Base-by-base conservation (phyloP, 371 early-diverging fungal species). In the Haplosporangium sp. region DNA sequence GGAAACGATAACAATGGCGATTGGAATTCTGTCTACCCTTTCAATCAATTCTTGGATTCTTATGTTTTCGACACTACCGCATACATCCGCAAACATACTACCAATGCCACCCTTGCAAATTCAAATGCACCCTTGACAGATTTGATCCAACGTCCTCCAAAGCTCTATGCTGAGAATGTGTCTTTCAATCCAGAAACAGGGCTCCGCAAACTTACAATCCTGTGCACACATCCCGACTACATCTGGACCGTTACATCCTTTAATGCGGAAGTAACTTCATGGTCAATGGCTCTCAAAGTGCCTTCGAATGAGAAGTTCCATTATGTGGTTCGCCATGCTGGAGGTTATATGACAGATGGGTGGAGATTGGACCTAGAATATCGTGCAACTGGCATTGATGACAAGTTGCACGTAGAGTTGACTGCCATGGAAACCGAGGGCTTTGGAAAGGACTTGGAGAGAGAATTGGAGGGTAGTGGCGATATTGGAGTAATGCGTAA, bases 171-270 rank as follows among this genome's bases (percentile, higher is more conserved):
- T 1, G 82, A 85, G 52, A 85, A 89, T 37, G 83, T 85, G 52
- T 61, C 56, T 4, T 88, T 87, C 66, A 86, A 90, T 66, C 76
- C 86, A 5, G 69, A 58, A 19, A 85, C 87, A 9, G 86, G 87
- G 3, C 71, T 85, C 4, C 86, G 91, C 1, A 87, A 86, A 2
- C 83, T 92, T 52, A 82, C 88, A 1, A 65, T 93, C 38, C 44
- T 84, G 4, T 88, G 88, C 39, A 67, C 85, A 10, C 84, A 89
- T 13, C 90, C 90, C 5, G 73, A 88, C 8, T 90, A 91, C 63
- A 88, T 90, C 19, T 91, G 93, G 92, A 91, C 89, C 1, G 91
- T 91, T 13, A 76, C 91, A 15, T 74, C 86, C 0, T 93, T 93
- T 81, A 86, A 89, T 61, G 91, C 89, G 0, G 85, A 86, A 17